phyloP scores from a whole-genome alignment of 2,329 filamentous ascomycete genomes.

The Boeremia exigua region DNA sequence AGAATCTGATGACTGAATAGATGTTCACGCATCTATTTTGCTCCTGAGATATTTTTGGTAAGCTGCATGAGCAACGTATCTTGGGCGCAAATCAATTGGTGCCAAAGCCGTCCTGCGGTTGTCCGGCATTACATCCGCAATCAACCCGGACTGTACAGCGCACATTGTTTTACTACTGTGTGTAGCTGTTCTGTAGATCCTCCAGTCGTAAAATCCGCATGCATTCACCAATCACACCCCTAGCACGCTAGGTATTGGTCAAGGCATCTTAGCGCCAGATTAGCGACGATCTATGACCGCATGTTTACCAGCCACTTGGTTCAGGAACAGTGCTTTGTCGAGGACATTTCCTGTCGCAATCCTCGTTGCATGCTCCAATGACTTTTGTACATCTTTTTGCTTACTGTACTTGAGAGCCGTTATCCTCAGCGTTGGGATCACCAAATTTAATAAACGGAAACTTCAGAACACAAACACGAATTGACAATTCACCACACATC shows the following conservation, averaged over 20 bases:
- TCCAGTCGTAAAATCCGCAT: not conserved
- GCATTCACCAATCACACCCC: not conserved
- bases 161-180: not conserved
- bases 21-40: constrained; percentile 2
- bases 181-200: not conserved
- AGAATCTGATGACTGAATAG: not conserved
- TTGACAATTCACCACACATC: not conserved
- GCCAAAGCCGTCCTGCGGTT: no score
- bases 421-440: not conserved
- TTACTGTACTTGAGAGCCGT: not conserved
- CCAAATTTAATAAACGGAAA: not conserved
- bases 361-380: not conserved
- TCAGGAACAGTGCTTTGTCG: constrained; percentile 18
- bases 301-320: constrained; percentile 31
- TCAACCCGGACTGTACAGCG: no score
- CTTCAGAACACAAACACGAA: not conserved
- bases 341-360: not conserved
- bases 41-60: not conserved
- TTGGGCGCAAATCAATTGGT: no score
- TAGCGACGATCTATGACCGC: constrained; percentile 43
- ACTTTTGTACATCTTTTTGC: not conserved
- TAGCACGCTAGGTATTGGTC: not conserved
- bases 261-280: constrained; percentile 17
- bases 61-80: no score
- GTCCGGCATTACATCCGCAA: no score